Conservation (phyloP, 805 yeast genomes). For the Zygosaccharomyces bisporus region DNA sequence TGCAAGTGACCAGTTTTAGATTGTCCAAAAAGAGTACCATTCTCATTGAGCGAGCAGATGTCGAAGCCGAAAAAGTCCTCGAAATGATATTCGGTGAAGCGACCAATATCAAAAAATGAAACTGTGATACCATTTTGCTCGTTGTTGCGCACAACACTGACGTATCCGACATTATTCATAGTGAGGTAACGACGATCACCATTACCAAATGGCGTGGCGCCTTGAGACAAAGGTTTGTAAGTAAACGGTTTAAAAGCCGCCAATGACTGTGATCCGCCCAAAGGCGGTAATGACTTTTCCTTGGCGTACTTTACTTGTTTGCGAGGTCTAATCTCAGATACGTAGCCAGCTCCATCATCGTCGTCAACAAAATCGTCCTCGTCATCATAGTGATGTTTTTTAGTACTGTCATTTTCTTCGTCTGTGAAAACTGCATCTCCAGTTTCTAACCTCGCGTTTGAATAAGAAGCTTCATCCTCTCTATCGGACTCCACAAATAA, state of each 20-base stretch:
- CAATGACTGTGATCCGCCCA: neutral
- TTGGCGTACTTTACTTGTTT: conserved; percentile 17
- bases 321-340: conserved; percentile 18
- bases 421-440: conserved; percentile 20
- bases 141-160: conserved; percentile 65
- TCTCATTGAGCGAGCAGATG: conserved; percentile 65
- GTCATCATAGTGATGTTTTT: conserved; percentile 36
- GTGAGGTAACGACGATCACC: conserved; percentile 69
- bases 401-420: conserved; percentile 24
- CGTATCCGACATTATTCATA: conserved; percentile 77
- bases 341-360: conserved; percentile 56
- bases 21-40: conserved; percentile 62
- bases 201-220: conserved; percentile 77
- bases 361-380: conserved; percentile 59
- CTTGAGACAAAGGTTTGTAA: conserved; percentile 72
- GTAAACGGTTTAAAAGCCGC: conserved; percentile 20
- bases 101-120: conserved; percentile 75
- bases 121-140: conserved; percentile 72
- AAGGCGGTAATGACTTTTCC: conserved; percentile 2
- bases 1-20: conserved; percentile 47
- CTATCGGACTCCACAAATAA: conserved; percentile 37
- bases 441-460: conserved; percentile 24
- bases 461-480: conserved; percentile 20
- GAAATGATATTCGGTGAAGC: conserved; percentile 79
- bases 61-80: conserved; percentile 70